phyloP scores from a whole-genome alignment of 1,139 yeast species.

The Hyphopichia khmerensis region DNA sequence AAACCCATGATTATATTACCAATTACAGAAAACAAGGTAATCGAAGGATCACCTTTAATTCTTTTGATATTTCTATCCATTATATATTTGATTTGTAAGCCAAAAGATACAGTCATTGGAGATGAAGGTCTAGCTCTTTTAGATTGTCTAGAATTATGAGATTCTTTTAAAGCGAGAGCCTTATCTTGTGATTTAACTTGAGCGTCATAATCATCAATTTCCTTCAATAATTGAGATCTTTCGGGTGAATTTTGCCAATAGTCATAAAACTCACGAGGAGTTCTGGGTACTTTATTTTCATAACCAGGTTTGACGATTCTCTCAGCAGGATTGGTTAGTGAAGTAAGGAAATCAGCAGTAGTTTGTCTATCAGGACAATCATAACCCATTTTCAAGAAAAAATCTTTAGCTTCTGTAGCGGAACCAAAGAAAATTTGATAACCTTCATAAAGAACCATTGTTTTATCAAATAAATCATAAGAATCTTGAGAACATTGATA shows the following conservation, averaged over 20 bases:
- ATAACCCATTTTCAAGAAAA: slow-evolving; percentile 41
- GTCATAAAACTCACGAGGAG: slow-evolving; percentile 23
- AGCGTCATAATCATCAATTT: slow-evolving; percentile 18
- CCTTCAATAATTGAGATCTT: slow-evolving; percentile 11
- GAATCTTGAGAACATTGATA: slow-evolving; percentile 50
- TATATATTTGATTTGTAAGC: slow-evolving; percentile 32
- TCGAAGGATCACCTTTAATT: slow-evolving; percentile 29
- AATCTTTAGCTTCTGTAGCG: slow-evolving; percentile 32
- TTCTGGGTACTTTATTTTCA: slow-evolving; percentile 27
- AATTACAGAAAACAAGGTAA: slow-evolving; percentile 23
- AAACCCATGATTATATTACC: slow-evolving; percentile 32
- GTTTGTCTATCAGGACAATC: slow-evolving; percentile 66
- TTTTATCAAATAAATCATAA: slow-evolving; percentile 46
- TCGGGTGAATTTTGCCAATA: slow-evolving; percentile 26
- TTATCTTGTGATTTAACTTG: slow-evolving; percentile 6
- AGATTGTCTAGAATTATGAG: slow-evolving; percentile 32
- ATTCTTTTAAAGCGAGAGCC: slow-evolving; percentile 14
- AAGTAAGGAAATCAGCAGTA: slow-evolving; percentile 50
- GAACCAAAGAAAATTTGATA: slow-evolving; percentile 43
- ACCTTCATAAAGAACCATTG: slow-evolving; percentile 41
- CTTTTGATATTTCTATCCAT: slow-evolving; percentile 25
- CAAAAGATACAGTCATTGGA: slow-evolving; percentile 33
- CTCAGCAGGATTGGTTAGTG: slow-evolving; percentile 73
- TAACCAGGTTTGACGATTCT: slow-evolving; percentile 54
- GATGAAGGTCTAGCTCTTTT: slow-evolving; percentile 21